Conservation (phyloP, 1,139 yeast genomes). For the Debaryomyces udenii region DNA sequence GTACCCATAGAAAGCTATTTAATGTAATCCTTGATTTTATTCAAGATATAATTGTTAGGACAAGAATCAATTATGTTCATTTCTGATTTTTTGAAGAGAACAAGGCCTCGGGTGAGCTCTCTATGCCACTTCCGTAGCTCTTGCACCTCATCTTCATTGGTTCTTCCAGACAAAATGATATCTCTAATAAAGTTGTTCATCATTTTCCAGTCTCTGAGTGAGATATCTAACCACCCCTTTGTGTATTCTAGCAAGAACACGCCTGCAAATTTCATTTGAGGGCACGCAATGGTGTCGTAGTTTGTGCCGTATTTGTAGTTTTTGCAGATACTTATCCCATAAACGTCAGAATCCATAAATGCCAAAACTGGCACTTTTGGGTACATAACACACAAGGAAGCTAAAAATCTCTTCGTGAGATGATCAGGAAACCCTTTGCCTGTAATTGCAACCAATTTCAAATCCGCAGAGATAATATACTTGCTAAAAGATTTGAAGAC, state of each 20-base stretch:
- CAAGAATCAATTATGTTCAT: slow-evolving; percentile 42
- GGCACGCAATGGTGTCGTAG: slow-evolving; percentile 3
- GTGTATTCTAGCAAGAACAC: slow-evolving; percentile 44
- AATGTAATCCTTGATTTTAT: slow-evolving; percentile 12
- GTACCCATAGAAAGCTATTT: not conserved
- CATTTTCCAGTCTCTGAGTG: slow-evolving; percentile 36
- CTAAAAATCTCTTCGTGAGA: slow-evolving; percentile 30
- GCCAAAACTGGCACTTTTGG: slow-evolving; percentile 43
- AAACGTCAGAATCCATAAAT: slow-evolving; percentile 63
- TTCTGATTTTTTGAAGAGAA: slow-evolving; percentile 60
- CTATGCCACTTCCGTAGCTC: slow-evolving; percentile 28
- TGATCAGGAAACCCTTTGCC: slow-evolving; percentile 71
- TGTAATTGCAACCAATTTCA: slow-evolving; percentile 45
- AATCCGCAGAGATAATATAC: slow-evolving; percentile 16
- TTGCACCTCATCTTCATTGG: slow-evolving; percentile 2
- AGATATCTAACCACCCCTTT: slow-evolving; percentile 36
- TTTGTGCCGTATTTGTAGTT: slow-evolving; percentile 29
- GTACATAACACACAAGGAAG: slow-evolving; percentile 15
- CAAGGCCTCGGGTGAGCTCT: slow-evolving; percentile 58
- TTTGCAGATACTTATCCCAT: slow-evolving; percentile 64
- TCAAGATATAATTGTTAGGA: slow-evolving; percentile 16
- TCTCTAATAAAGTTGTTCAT: slow-evolving; percentile 31
- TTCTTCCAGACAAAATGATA: not conserved
- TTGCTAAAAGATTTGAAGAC: slow-evolving; percentile 39
- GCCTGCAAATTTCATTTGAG: slow-evolving; percentile 23